Evolutionary conservation across 2,329 filamentous ascomycete genomes (phyloP).

Genomic region (Tetracladium maxilliforme): DNA sequence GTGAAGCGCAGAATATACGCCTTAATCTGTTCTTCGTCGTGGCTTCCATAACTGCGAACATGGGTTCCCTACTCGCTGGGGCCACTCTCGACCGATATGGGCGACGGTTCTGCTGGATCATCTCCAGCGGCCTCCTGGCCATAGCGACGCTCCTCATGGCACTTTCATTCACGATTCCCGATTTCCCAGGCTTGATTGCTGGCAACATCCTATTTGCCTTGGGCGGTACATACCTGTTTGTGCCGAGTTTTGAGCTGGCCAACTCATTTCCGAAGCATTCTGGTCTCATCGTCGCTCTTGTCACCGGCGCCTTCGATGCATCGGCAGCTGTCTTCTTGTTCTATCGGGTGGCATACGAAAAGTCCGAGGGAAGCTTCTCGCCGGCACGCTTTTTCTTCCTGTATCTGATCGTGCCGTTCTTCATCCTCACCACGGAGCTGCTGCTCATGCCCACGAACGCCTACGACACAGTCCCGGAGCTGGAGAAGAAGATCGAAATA

Average conservation of each 20-base stretch:
- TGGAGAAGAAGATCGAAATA: constrained; percentile 1
- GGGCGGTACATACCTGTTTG: constrained; percentile 48
- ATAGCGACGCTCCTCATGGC: constrained; percentile 44
- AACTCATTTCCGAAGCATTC: constrained; percentile 47
- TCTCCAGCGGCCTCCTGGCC: constrained; percentile 41
- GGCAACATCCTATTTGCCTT: constrained; percentile 46
- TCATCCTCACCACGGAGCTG: no score
- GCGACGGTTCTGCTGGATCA: constrained; percentile 44
- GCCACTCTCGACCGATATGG: constrained; percentile 53
- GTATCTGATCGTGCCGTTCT: no score
- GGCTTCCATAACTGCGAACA: constrained; percentile 53
- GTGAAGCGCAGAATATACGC: constrained; percentile 31
- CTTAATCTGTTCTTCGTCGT: constrained; percentile 61
- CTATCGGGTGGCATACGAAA: constrained; percentile 40
- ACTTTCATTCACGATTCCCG: constrained; percentile 34
- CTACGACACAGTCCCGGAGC: no score
- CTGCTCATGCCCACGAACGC: no score
- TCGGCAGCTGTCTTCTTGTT: constrained; percentile 46
- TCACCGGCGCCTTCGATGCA: constrained; percentile 50
- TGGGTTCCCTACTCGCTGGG: constrained; percentile 50
- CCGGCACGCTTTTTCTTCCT: no score
- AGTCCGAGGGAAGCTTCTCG: no score
- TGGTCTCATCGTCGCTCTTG: constrained; percentile 41
- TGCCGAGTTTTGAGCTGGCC: constrained; percentile 49
- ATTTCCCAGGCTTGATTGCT: constrained; percentile 42